Evolutionary conservation across 805 yeast species (phyloP).

Genomic region (Metschnikowia rubicola): DNA sequence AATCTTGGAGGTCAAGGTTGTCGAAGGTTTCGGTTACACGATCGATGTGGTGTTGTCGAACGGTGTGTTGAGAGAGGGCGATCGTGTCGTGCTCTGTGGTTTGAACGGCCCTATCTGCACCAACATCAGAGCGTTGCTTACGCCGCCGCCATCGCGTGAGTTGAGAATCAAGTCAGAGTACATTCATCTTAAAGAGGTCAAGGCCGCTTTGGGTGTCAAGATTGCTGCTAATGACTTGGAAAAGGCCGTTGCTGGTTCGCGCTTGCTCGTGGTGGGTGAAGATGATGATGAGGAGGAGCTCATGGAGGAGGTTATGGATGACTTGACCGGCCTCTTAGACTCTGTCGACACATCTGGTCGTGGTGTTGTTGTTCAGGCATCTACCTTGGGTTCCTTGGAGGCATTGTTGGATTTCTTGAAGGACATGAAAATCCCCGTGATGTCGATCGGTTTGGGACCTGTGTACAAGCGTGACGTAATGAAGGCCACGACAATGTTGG

Average conservation of each 20-base stretch:
- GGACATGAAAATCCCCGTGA: conserved; percentile 98
- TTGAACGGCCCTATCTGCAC: conserved; percentile 98
- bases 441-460: conserved; percentile 98
- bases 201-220: conserved; percentile 98
- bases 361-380: conserved; percentile 98
- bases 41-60: conserved; percentile 97
- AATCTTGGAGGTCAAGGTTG: conserved; percentile 92
- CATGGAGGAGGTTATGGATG: conserved; percentile 99
- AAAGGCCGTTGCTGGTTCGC: conserved; percentile 98
- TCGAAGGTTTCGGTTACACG: conserved; percentile 98
- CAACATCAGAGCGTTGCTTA: conserved; percentile 87
- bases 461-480: conserved; percentile 97
- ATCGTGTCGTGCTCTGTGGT: conserved; percentile 93
- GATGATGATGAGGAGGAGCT: conserved; percentile 97
- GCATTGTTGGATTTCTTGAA: conserved; percentile 95
- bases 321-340: conserved; percentile 88
- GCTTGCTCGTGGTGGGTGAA: conserved; percentile 90
- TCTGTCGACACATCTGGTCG: conserved; percentile 92
- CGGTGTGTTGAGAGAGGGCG: conserved; percentile 94
- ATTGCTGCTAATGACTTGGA: conserved; percentile 97
- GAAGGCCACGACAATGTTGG: conserved; percentile 96
- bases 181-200: conserved; percentile 94
- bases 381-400: conserved; percentile 96
- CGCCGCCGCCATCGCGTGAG: conserved; percentile 97
- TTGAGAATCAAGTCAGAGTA: conserved; percentile 95